Base-by-base conservation (phyloP, 169 alveolate genomes). In the Plasmodium cynomolgi region DNA sequence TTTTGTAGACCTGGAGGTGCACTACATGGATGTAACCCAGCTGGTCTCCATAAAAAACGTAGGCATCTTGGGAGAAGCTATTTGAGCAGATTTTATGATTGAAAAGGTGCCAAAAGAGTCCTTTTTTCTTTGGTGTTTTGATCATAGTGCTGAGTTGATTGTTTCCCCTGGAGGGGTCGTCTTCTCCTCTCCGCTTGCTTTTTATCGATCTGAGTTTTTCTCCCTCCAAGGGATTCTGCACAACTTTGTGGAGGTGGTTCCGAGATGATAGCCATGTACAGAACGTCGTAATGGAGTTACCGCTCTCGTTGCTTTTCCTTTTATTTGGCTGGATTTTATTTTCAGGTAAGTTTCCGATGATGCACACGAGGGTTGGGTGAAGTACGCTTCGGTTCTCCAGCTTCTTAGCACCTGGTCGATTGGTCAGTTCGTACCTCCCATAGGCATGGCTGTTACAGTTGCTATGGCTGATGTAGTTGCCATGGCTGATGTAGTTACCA, bases 1-100 rank as follows among this genome's bases (percentile, higher is more conserved):
- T 81, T 68, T 47, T 85, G 80, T 85, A 37, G n/a, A 54, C 29
- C 71, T 85, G 93, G 3, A 85, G 74, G 37, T 85, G 93, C 20
- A 85, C 81, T n/a, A 85, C 62, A 37, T 85, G 93, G 29, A 85
- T 33, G 71, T 85, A 85, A n/a, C 93, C 93, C 34, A 75, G 4
- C 26, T 71, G 93, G 31, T 85, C 93, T 1, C 93, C 93, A 85
- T 85, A 85, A 85, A 85, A 85, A 23, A 85, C 80, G 62, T 85
- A 85, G 11, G 93, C 84, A 74, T 85, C 86, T 37, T 37, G 56
- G 1, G 93, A 85, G n/a, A 85, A 85, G 71, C 31, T 44, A 75
- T 77, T 34, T 54, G 93, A 37, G 62, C 68, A 58, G 1, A 75
- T 37, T 56, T 85, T 85, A n/a, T 85, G 77, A 56, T 85, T 54